phyloP scores from a whole-genome alignment of 106 monocot species.

The Acorus gramineus region DNA sequence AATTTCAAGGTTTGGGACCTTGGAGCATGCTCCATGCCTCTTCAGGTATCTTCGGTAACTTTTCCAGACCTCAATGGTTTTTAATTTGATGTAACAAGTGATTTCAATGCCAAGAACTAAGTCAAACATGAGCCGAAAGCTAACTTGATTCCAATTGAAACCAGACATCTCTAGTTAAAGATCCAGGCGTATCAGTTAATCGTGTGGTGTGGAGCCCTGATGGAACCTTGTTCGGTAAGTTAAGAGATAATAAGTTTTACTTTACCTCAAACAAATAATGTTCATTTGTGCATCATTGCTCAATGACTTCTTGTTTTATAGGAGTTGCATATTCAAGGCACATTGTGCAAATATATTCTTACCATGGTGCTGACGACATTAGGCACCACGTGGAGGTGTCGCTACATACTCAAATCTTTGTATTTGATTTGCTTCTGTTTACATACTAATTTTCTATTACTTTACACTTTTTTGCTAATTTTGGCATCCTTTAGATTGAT shows the following conservation, averaged over 20 bases:
- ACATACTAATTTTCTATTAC: not conserved
- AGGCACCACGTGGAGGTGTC: slow-evolving; percentile 29
- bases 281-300: too few species aligned
- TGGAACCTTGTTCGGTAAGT: slow-evolving; percentile 33
- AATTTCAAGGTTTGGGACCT: slow-evolving; percentile 31
- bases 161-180: slow-evolving; percentile 28
- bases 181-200: slow-evolving; percentile 31
- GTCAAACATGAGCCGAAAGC: too few species aligned
- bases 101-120: too few species aligned
- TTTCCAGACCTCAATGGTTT: too few species aligned
- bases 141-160: not conserved
- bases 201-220: slow-evolving; percentile 38
- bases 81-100: too few species aligned
- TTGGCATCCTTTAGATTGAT: slow-evolving; percentile 41
- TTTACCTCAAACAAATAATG: too few species aligned
- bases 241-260: not conserved
- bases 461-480: slow-evolving; percentile 4
- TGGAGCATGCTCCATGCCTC: slow-evolving; percentile 12
- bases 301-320: slow-evolving; percentile 5
- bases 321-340: slow-evolving; percentile 28
- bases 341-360: slow-evolving; percentile 20
- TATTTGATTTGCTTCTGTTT: not conserved
- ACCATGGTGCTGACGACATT: slow-evolving; percentile 31
- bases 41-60: slow-evolving; percentile 22
- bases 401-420: not conserved